Conservation (phyloP, 23 red algal species). For the Chondrus crispus region DNA sequence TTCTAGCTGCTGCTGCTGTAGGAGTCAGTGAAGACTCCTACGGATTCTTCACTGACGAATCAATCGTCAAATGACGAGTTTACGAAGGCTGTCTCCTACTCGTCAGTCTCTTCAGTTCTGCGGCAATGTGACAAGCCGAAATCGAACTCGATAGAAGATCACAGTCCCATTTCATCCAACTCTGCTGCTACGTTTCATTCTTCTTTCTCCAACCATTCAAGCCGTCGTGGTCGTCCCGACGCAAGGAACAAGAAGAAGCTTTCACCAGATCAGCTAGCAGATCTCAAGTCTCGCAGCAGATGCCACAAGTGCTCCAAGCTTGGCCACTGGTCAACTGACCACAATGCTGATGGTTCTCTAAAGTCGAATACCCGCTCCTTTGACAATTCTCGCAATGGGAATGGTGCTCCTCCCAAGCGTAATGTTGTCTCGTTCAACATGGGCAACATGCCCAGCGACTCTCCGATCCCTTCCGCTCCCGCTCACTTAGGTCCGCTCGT, state of each 20-base stretch:
- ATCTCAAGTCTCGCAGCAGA: neutral
- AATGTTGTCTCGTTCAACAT: neutral
- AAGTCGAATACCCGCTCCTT: neutral
- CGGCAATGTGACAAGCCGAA: constrained; percentile 14
- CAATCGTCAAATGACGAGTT: constrained; percentile 1
- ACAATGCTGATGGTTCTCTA: neutral
- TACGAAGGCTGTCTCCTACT: neutral
- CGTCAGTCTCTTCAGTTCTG: neutral
- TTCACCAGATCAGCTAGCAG: neutral
- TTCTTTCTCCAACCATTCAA: too few species aligned
- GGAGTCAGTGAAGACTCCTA: too few species aligned
- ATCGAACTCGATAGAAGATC: neutral
- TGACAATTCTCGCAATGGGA: neutral
- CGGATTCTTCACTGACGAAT: neutral
- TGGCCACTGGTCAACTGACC: neutral
- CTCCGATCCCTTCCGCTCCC: neutral
- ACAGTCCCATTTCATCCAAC: neutral
- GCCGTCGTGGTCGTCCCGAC: neutral
- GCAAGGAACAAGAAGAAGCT: neutral
- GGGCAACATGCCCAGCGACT: neutral
- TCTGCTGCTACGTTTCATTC: too few species aligned
- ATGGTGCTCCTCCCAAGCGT: neutral
- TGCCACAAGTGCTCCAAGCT: constrained; percentile 6
- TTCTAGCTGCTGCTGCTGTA: neutral
- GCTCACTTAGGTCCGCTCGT: neutral